A percentile compares a stretch with the other conserved stretches of the same genome.
Conservation (phyloP, 805 yeast genomes). For the Candida andamanensis region DNA sequence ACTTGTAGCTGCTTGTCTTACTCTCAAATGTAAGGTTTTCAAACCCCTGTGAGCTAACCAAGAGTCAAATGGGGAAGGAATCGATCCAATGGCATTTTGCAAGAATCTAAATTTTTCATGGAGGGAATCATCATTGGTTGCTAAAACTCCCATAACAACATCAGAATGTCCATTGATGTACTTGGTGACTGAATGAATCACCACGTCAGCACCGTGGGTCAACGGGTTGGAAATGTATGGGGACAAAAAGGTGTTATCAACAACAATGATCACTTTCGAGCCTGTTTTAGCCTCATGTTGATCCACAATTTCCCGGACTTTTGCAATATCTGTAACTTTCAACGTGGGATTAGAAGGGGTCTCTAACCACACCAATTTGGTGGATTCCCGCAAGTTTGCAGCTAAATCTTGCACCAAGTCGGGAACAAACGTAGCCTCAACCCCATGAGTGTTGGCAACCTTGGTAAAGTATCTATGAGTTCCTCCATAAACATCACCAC, state of each 20-base stretch:
- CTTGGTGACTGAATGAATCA: slow-evolving; percentile 85
- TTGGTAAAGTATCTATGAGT: slow-evolving; percentile 86
- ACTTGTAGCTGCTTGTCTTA: slow-evolving; percentile 57
- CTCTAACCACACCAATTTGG: slow-evolving; percentile 81
- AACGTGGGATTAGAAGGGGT: slow-evolving; percentile 87
- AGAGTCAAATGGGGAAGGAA: slow-evolving; percentile 85
- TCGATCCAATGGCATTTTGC: slow-evolving; percentile 85
- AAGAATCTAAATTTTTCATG: slow-evolving; percentile 66
- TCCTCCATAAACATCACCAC: slow-evolving; percentile 89
- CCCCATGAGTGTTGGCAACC: slow-evolving; percentile 78
- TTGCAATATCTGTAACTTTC: slow-evolving; percentile 67
- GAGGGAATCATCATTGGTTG: slow-evolving; percentile 56
- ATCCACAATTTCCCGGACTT: slow-evolving; percentile 53
- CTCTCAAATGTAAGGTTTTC: slow-evolving; percentile 80
- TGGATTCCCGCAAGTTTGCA: slow-evolving; percentile 50
- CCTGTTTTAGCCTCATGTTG: slow-evolving; percentile 39
- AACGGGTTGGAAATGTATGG: slow-evolving; percentile 86
- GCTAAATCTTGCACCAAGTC: slow-evolving; percentile 58
- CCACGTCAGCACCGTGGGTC: slow-evolving; percentile 78
- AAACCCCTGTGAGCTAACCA: slow-evolving; percentile 93
- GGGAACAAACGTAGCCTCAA: slow-evolving; percentile 60
- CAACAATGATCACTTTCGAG: slow-evolving; percentile 58
- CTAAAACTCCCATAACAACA: slow-evolving; percentile 81
- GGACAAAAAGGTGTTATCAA: slow-evolving; percentile 84
- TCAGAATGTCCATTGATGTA: slow-evolving; percentile 91